phyloP scores from a whole-genome alignment of 2,329 filamentous ascomycete genomes.

The Penicillium hesseltinei region DNA sequence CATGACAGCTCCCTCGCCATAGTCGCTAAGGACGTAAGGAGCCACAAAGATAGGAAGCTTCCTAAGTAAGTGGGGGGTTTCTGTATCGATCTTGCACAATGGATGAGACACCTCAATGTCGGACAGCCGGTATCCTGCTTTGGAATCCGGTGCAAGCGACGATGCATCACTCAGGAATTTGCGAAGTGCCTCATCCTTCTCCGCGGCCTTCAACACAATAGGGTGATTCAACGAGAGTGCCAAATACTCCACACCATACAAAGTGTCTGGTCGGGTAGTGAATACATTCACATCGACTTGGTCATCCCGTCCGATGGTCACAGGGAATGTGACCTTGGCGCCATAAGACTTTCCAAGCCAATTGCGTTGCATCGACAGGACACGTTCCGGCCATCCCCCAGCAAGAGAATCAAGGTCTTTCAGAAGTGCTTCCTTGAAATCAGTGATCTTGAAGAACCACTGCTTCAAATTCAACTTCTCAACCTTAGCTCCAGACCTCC shows the following conservation, averaged over 20 bases:
- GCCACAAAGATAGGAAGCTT: slow-evolving; percentile 74
- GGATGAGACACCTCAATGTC: slow-evolving; percentile 65
- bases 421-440: slow-evolving; percentile 70
- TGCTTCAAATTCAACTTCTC: slow-evolving; percentile 77
- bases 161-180: slow-evolving; percentile 61
- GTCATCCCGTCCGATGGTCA: slow-evolving; percentile 44
- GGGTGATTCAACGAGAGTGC: slow-evolving; percentile 74
- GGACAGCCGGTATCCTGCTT: slow-evolving; percentile 65
- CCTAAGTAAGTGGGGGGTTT: slow-evolving; percentile 36
- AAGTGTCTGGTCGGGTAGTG: slow-evolving; percentile 79
- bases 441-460: slow-evolving; percentile 86
- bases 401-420: slow-evolving; percentile 67
- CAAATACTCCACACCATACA: slow-evolving; percentile 84
- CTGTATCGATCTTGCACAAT: slow-evolving; percentile 56
- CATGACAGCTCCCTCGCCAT: slow-evolving; percentile 87
- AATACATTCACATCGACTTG: slow-evolving; percentile 65
- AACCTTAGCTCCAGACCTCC: slow-evolving; percentile 82
- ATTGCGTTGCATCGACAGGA: slow-evolving; percentile 78
- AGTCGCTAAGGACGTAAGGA: slow-evolving; percentile 80
- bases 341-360: slow-evolving; percentile 82
- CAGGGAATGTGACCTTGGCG: slow-evolving; percentile 67
- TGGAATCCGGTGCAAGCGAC: slow-evolving; percentile 56
- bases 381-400: slow-evolving; percentile 75
- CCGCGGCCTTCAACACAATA: slow-evolving; percentile 61
- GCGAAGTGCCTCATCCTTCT: slow-evolving; percentile 60